Evolutionary conservation across 2,329 filamentous ascomycete genomes (phyloP), one percentile per base, ranked within the genome.

Genomic region (Pleurostoma richardsiae): DNA sequence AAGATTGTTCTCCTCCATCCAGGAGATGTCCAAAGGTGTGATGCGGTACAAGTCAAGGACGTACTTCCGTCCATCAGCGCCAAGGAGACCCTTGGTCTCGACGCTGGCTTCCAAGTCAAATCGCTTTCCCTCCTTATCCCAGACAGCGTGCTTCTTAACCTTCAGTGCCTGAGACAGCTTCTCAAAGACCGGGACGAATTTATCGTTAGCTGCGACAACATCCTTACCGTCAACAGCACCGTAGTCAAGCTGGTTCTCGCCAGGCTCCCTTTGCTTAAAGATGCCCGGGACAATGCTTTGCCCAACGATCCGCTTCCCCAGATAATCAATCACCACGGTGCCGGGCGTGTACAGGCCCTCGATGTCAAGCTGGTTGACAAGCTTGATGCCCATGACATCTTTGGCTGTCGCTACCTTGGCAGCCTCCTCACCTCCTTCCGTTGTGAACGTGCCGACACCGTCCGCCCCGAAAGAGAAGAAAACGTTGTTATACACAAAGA

Each of bases 401-500:
- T 99, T 99, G 53, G 91, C 92, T 4, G 95, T 96, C 29, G 95
- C 94, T 48, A 97, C 90, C 49, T 92, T 83, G 10, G 94, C 94
- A 54, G 94, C 94, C 70, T 99, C 94, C 55, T 99, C 92, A 26
- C 94, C 94, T 55, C 94, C 94, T 70, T 99, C 94, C 3, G 87
- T 91, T 8, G 90, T 91, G 66, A 99, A 99, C 11, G 94, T 99
- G 40, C 94, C 92, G 41, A 97, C 94, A 44, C 94, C 95, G 65
- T 99, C 94, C 40, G 94, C 92, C 52, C 94, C 94, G 58, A 96
- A 97, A 1, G 94, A 97, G 74, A 96, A 99, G 74, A 99, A 99
- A 56, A 99, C 90, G 69, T 99, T 99, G 76, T 97, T 97, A 75
- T 97, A 96, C 28, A 99, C 92, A 60, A 96, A 99, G 54, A 99